Percentiles rank a stretch among this genome's conserved stretches.
Evolutionary conservation across 1,139 yeast species (phyloP).

Genomic region (Taphrina betulina): DNA sequence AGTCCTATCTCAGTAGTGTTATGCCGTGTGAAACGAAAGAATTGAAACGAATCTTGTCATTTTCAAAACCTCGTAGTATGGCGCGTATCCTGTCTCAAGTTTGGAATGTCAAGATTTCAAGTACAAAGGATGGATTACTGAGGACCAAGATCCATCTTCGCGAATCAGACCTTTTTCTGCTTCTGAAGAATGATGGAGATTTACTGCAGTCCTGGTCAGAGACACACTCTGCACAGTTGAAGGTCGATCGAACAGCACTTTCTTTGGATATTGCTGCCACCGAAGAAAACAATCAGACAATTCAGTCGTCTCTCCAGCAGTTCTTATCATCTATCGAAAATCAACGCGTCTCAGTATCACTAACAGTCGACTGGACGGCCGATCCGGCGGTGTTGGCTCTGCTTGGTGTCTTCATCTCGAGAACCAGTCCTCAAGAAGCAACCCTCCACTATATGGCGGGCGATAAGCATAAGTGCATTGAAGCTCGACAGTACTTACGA

Average conservation of each 20-base stretch:
- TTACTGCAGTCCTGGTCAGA: background rate
- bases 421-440: background rate
- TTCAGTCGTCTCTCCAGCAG: background rate
- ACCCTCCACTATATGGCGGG: background rate
- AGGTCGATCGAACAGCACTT: background rate
- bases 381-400: constrained; percentile 1
- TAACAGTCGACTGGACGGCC: background rate
- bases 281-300: background rate
- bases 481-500: constrained; percentile 2
- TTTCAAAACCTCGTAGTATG: no score
- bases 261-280: background rate
- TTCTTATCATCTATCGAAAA: background rate
- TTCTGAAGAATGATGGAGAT: constrained; percentile 2
- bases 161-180: background rate
- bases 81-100: background rate
- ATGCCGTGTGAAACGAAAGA: background rate
- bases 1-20: background rate
- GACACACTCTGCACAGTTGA: background rate
- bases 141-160: background rate
- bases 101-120: background rate
- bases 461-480: background rate
- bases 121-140: background rate
- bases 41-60: background rate
- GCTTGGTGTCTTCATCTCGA: background rate
- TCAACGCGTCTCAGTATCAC: background rate